Conservation (phyloP, 176 grass and related monocot species). For the Guadua angustifolia region DNA sequence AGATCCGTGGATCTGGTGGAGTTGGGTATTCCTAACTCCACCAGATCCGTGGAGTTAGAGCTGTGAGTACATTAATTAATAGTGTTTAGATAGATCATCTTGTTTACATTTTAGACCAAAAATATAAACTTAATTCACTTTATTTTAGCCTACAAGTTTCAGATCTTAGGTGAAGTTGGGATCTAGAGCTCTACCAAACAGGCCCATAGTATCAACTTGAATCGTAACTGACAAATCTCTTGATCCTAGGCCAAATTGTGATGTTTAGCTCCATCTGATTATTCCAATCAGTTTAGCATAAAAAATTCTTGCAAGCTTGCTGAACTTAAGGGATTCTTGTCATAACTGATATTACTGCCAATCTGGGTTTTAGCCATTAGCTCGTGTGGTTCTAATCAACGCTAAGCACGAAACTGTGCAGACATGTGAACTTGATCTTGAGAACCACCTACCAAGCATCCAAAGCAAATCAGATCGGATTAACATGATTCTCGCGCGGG, state of each 20-base stretch:
- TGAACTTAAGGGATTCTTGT: constrained; percentile 11
- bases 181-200: too few species aligned
- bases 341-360: too few species aligned
- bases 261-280: background rate
- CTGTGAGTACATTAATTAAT: too few species aligned
- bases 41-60: too few species aligned
- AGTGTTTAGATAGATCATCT: too few species aligned
- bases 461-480: constrained; percentile 18
- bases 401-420: background rate
- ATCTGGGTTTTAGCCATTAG: constrained; percentile 10
- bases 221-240: background rate
- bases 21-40: too few species aligned
- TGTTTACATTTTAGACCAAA: too few species aligned
- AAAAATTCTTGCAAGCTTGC: constrained; percentile 2
- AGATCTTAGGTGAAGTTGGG: too few species aligned
- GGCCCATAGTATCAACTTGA: background rate
- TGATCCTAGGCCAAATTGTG: background rate
- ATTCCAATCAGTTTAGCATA: background rate
- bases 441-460: constrained; percentile 37
- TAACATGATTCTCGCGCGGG: background rate
- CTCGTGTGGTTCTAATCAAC: background rate
- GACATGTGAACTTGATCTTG: constrained; percentile 24
- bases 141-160: too few species aligned
- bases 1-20: too few species aligned
- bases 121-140: too few species aligned